These are phyloP conservation scores for Nannizziopsis arthrosporioides DNA, from an alignment of 2,329 filamentous ascomycete species.

Conservation along the genomic window DNA sequence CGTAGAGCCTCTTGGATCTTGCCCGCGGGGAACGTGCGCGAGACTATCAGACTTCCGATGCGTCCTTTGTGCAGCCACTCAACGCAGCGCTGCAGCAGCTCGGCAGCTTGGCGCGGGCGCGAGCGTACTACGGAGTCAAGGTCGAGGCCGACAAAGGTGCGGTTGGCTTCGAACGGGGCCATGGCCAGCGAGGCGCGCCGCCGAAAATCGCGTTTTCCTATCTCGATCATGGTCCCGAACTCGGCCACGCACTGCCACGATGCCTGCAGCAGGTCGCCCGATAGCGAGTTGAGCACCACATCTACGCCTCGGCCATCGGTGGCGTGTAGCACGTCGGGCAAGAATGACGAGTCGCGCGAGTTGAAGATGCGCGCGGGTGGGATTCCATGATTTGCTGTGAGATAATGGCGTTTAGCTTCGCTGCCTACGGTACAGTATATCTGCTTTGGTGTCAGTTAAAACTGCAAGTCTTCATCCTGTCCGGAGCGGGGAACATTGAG, in stretches of 20 bases:
- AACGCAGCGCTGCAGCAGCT: too few relatives aligned
- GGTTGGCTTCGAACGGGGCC: conserved; percentile 15
- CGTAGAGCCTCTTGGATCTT: too few relatives aligned
- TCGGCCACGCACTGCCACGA: conserved; percentile 21
- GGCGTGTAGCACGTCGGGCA: conserved; percentile 13
- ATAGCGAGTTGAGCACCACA: conserved; percentile 22
- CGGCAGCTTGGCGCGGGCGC: too few relatives aligned
- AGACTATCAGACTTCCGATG: too few relatives aligned
- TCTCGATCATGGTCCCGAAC: conserved; percentile 19
- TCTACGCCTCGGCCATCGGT: conserved; percentile 21
- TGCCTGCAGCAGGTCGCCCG: conserved; percentile 21
- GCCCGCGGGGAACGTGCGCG: too few relatives aligned
- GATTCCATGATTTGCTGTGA: conserved; percentile 15
- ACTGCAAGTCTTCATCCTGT: conserved; percentile 4
- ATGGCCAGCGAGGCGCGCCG: conserved; percentile 13
- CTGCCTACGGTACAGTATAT: conserved; percentile 18
- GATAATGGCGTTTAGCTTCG: conserved; percentile 17
- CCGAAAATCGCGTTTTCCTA: conserved; percentile 18
- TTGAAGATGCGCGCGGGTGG: conserved; percentile 19
- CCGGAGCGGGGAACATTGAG: not conserved
- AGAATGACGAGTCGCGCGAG: conserved; percentile 18
- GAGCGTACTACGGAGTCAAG: too few relatives aligned
- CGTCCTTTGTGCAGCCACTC: too few relatives aligned
- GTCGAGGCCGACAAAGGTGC: conserved; percentile 15
- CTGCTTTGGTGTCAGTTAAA: not conserved